These are phyloP conservation scores for Yamadazyma olivae DNA, from an alignment of 805 yeast genomes.

Conservation along the genomic window DNA sequence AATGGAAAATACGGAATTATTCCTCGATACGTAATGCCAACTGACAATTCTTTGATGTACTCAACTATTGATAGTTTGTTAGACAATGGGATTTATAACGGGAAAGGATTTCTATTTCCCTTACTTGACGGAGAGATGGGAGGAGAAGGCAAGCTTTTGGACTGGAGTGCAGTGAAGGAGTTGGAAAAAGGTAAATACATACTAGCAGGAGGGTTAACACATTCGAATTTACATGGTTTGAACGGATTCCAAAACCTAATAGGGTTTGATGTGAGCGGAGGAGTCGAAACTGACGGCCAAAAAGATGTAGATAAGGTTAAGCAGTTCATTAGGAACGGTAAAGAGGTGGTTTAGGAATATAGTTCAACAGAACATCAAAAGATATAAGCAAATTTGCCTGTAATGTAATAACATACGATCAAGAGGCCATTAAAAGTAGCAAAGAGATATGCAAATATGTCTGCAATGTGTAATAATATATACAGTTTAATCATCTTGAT, in stretches of 20 bases:
- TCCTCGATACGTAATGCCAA: constrained; percentile 63
- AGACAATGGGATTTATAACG: constrained; percentile 11
- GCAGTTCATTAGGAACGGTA: constrained; percentile 55
- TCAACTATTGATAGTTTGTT: constrained; percentile 11
- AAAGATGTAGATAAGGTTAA: constrained; percentile 68
- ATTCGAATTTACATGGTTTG: constrained; percentile 66
- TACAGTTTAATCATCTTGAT: constrained; percentile 84
- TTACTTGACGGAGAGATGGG: constrained; percentile 86
- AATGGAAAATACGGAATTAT: constrained; percentile 57
- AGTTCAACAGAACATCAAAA: neutral
- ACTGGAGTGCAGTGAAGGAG: constrained; percentile 54
- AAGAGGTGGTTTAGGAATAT: constrained; percentile 7
- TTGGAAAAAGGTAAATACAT: constrained; percentile 47
- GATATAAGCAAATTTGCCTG: neutral
- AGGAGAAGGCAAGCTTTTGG: constrained; percentile 81
- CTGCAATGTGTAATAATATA: neutral
- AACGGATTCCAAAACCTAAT: constrained; percentile 52
- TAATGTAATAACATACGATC: neutral
- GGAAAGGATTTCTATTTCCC: constrained; percentile 48
- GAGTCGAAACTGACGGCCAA: constrained; percentile 77
- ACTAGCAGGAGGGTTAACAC: constrained; percentile 87
- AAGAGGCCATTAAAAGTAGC: neutral
- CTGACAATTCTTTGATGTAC: constrained; percentile 41
- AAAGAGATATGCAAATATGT: neutral
- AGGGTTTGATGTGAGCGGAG: constrained; percentile 95